These are phyloP conservation scores for Persicaria tinctoria DNA, from an alignment of 148 eudicot genomes.

Conservation along the genomic window DNA sequence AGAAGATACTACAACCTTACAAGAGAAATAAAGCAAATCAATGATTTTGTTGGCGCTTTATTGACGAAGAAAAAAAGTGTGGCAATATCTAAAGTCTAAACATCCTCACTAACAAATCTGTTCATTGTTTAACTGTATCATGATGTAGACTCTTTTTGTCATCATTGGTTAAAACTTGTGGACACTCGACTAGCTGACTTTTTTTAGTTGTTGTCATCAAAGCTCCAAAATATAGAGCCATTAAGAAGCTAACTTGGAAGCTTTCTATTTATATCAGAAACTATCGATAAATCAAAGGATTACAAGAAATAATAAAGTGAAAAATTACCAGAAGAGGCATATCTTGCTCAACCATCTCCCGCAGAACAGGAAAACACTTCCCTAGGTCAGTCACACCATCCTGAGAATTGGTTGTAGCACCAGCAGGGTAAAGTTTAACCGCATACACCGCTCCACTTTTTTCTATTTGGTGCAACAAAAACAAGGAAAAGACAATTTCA, in stretches of 20 bases:
- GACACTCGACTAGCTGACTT: neutral
- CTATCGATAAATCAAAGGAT: neutral
- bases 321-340: constrained; percentile 75
- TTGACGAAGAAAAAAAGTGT: neutral
- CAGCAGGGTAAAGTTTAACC: constrained; percentile 94
- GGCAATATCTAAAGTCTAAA: neutral
- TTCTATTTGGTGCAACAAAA: constrained; percentile 29
- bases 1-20: neutral
- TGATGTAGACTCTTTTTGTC: neutral
- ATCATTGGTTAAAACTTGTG: neutral
- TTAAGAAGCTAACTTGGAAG: neutral
- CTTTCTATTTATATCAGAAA: neutral
- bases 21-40: neutral
- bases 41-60: neutral
- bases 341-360: constrained; percentile 82
- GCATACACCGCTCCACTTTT: constrained; percentile 79
- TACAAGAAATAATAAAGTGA: neutral
- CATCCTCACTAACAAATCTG: neutral
- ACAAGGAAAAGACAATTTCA: neutral
- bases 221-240: no score
- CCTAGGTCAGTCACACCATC: constrained; percentile 98
- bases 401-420: constrained; percentile 98
- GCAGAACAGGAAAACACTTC: constrained; percentile 78
- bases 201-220: no score
- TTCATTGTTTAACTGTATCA: neutral